phyloP scores from a whole-genome alignment of 768 basidiomycete species.

The Leccinum imitatum region DNA sequence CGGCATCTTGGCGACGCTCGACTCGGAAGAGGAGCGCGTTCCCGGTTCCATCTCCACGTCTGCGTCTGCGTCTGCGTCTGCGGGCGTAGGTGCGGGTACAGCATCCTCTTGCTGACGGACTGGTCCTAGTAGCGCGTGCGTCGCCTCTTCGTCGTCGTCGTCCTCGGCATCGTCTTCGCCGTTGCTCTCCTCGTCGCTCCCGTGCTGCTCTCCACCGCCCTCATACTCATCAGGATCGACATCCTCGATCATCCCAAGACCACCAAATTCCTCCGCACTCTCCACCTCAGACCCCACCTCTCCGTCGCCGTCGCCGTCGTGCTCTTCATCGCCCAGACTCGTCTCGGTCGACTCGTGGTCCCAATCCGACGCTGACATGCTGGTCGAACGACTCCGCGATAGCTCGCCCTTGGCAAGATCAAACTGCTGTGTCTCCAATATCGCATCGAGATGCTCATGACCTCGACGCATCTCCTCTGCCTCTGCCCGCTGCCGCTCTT shows the following conservation, averaged over 20 bases:
- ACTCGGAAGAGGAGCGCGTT: slow-evolving; percentile 12
- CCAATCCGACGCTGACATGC: slow-evolving; percentile 36
- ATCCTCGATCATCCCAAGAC: slow-evolving; percentile 22
- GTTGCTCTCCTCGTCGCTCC: slow-evolving; percentile 41
- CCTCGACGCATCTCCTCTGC: slow-evolving; percentile 79
- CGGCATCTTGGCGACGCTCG: neutral
- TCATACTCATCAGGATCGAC: slow-evolving; percentile 1
- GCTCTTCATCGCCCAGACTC: slow-evolving; percentile 24
- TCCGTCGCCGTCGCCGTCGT: slow-evolving; percentile 18
- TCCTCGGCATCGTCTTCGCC: slow-evolving; percentile 34
- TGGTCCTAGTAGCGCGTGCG: slow-evolving; percentile 28
- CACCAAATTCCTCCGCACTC: slow-evolving; percentile 42
- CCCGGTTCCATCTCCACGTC: slow-evolving; percentile 5
- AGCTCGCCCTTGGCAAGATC: slow-evolving; percentile 56
- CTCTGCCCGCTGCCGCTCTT: slow-evolving; percentile 59
- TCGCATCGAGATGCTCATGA: slow-evolving; percentile 83
- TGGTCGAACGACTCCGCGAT: slow-evolving; percentile 60
- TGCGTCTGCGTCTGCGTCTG: slow-evolving; percentile 2
- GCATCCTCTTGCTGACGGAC: slow-evolving; percentile 4
- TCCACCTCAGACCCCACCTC: slow-evolving; percentile 28
- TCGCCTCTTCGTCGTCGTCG: slow-evolving; percentile 31
- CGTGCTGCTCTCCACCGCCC: slow-evolving; percentile 26
- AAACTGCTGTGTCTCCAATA: slow-evolving; percentile 79
- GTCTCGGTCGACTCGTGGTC: slow-evolving; percentile 16
- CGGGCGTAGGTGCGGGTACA: neutral